These are phyloP conservation scores for Phytomonas francai DNA, from an alignment of 208 protist species.

Conservation along the genomic window DNA sequence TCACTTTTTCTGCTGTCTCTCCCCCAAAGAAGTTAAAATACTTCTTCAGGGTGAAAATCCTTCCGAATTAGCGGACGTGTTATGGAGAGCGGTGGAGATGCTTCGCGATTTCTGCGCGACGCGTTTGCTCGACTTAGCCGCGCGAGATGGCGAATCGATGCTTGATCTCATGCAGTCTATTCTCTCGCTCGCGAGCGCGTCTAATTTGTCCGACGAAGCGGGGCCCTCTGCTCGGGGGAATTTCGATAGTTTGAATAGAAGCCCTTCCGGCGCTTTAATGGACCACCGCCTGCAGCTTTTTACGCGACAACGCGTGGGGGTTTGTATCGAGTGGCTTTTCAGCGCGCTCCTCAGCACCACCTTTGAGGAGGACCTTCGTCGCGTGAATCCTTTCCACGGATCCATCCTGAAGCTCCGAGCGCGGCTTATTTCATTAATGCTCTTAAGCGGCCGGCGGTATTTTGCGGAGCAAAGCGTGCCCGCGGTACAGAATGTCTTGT, in stretches of 20 bases:
- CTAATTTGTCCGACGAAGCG: too few species aligned
- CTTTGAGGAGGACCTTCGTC: constrained; percentile 36
- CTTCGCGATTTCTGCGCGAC: constrained; percentile 22
- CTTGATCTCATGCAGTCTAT: constrained; percentile 21
- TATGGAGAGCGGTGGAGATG: constrained; percentile 12
- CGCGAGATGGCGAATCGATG: constrained; percentile 24
- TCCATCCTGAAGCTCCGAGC: constrained; percentile 19
- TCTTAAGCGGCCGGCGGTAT: constrained; percentile 52
- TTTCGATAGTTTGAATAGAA: too few species aligned
- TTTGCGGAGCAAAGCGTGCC: constrained; percentile 46
- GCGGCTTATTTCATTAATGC: constrained; percentile 50
- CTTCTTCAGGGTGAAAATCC: constrained; percentile 11
- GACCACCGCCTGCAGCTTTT: constrained; percentile 19
- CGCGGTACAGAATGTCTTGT: constrained; percentile 29
- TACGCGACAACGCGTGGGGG: constrained; percentile 17
- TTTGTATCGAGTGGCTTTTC: constrained; percentile 55
- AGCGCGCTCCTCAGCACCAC: constrained; percentile 43
- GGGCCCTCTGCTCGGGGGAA: too few species aligned
- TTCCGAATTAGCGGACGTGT: constrained; percentile 2
- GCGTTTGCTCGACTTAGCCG: constrained; percentile 17
- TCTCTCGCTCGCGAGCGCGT: constrained; percentile 16
- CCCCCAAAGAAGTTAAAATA: constrained; percentile 16
- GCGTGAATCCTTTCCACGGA: constrained; percentile 61
- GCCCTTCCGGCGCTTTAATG: too few species aligned
- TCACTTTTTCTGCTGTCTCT: constrained; percentile 29